phyloP scores from a whole-genome alignment of 2,329 filamentous ascomycete species.

The Paecilomyces formosus region DNA sequence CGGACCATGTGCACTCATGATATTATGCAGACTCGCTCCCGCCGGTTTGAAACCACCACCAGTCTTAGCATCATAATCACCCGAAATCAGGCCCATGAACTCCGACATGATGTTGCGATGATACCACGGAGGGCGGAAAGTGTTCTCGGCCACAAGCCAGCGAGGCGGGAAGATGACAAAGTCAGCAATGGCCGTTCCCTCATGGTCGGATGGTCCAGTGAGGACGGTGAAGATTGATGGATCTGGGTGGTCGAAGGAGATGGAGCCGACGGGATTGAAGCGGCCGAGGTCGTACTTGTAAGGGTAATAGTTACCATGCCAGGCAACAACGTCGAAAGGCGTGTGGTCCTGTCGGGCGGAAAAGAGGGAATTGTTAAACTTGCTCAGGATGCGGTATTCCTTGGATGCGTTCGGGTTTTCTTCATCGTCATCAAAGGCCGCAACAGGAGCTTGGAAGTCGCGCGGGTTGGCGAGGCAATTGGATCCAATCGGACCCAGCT shows the following conservation, averaged over 20 bases:
- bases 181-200: conserved; percentile 57
- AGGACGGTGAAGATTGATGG: conserved; percentile 68
- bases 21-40: conserved; percentile 59
- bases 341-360: conserved; percentile 59
- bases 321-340: conserved; percentile 71
- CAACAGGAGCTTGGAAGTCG: conserved; percentile 68
- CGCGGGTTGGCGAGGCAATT: conserved; percentile 67
- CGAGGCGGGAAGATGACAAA: conserved; percentile 60
- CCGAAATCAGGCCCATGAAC: conserved; percentile 58
- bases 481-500: conserved; percentile 65
- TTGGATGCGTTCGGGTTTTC: conserved; percentile 27
- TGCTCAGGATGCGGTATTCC: conserved; percentile 52
- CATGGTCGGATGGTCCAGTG: conserved; percentile 49
- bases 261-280: conserved; percentile 66
- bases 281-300: conserved; percentile 76
- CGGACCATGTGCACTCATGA: conserved; percentile 62
- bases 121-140: conserved; percentile 56
- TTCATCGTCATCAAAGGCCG: conserved; percentile 57
- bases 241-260: conserved; percentile 71
- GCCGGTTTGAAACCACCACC: conserved; percentile 53
- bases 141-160: conserved; percentile 56
- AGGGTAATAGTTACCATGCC: conserved; percentile 74
- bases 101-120: conserved; percentile 60
- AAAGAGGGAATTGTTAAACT: conserved; percentile 63
- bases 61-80: conserved; percentile 54